A percentile compares a stretch with the other conserved stretches of the same genome.
These are phyloP conservation scores for Pichia sp. DNA, from an alignment of 1,139 yeast genomes.

Conservation along the genomic window DNA sequence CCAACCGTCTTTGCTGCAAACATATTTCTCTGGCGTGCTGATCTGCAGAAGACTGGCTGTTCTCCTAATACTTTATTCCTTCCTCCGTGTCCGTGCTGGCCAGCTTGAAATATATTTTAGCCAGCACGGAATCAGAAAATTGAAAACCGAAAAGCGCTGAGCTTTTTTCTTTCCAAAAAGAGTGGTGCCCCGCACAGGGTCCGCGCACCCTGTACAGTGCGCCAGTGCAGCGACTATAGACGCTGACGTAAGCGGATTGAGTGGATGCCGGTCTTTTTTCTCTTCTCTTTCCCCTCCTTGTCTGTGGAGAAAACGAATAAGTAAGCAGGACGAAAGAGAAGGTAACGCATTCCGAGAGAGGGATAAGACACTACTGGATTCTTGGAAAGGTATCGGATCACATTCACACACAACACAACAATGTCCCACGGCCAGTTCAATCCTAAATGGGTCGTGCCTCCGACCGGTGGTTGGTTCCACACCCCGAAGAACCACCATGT, in stretches of 20 bases:
- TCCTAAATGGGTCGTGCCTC: slow-evolving; percentile 34
- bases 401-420: not conserved
- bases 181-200: not conserved
- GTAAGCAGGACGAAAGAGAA: not conserved
- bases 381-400: not conserved
- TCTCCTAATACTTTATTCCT: not conserved
- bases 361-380: not conserved
- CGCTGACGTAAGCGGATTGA: not conserved
- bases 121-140: not conserved
- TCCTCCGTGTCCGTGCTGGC: not conserved
- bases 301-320: not conserved
- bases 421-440: slow-evolving; percentile 24
- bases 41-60: not conserved
- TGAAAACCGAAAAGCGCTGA: not conserved
- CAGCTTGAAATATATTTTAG: not conserved
- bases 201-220: not conserved
- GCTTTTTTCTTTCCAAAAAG: not conserved
- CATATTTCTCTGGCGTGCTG: not conserved
- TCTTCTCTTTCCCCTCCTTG: not conserved
- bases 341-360: not conserved
- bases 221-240: not conserved
- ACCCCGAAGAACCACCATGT: slow-evolving; percentile 33
- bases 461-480: slow-evolving; percentile 36
- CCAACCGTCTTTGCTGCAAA: not conserved
- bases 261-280: too few relatives aligned